Percentiles rank a stretch among this genome's conserved stretches.
phyloP scores from a whole-genome alignment of 2,329 filamentous ascomycete genomes.

The Stagonosporopsis cucurbitacearum region DNA sequence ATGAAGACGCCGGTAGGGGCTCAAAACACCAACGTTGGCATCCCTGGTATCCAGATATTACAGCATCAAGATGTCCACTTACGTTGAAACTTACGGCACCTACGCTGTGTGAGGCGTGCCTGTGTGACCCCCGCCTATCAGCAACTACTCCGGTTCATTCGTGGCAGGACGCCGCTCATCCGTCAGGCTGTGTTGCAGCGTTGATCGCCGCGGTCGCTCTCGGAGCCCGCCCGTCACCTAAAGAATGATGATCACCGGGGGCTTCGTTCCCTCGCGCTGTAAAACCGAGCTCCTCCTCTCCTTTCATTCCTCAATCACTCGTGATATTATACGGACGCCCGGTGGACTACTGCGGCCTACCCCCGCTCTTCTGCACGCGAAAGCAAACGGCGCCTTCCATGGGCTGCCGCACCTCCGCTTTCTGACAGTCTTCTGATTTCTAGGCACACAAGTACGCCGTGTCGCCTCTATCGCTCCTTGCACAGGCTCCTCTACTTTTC shows the following conservation, averaged over 20 bases:
- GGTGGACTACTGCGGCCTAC: constrained; percentile 12
- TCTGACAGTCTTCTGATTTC: constrained; percentile 7
- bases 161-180: constrained; percentile 19
- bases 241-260: constrained; percentile 21
- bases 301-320: constrained; percentile 17
- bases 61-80: constrained; percentile 6
- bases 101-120: constrained; percentile 8
- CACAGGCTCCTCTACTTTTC: constrained; percentile 8
- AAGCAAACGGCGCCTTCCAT: constrained; percentile 17
- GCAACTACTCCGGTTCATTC: constrained; percentile 13
- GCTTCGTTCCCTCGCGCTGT: constrained; percentile 14
- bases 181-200: constrained; percentile 17
- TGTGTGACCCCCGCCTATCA: constrained; percentile 10
- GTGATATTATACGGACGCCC: constrained; percentile 9
- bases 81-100: constrained; percentile 4
- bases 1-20: constrained; percentile 13
- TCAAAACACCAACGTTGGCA: constrained; percentile 26
- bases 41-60: constrained; percentile 9
- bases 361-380: constrained; percentile 19
- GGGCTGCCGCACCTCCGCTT: constrained; percentile 16
- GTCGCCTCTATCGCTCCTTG: constrained; percentile 11
- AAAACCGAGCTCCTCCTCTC: constrained; percentile 18
- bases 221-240: constrained; percentile 19
- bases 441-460: constrained; percentile 9
- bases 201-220: constrained; percentile 19